Evolutionary conservation across 305 asterid species (phyloP).

Genomic region (Fraxinus greggii): DNA sequence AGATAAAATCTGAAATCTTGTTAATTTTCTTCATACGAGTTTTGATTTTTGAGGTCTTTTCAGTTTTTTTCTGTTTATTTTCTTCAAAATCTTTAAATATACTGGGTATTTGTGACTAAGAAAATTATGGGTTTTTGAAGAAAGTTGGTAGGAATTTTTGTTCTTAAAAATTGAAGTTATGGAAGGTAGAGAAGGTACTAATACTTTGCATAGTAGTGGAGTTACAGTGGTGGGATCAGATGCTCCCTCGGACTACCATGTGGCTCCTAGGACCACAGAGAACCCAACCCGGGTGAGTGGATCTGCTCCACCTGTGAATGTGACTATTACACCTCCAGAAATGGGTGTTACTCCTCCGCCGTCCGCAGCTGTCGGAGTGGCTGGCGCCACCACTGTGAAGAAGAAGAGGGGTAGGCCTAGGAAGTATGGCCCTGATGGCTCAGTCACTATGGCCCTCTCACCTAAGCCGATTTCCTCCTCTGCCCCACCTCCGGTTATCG

Average conservation of each 20-base stretch:
- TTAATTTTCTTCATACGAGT: constrained; percentile 28
- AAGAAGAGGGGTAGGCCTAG: constrained; percentile 91
- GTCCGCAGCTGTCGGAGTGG: constrained; percentile 27
- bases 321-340: constrained; percentile 26
- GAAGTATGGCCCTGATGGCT: constrained; percentile 79
- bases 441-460: constrained; percentile 48
- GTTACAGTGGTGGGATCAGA: constrained; percentile 89
- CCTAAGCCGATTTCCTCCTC: constrained; percentile 81
- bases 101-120: constrained; percentile 14
- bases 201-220: constrained; percentile 43
- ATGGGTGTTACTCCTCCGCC: constrained; percentile 34
- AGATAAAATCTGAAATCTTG: constrained; percentile 27
- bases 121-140: constrained; percentile 40
- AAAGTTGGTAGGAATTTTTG: not conserved
- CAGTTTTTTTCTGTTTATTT: not conserved
- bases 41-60: constrained; percentile 22
- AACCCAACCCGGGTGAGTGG: constrained; percentile 41
- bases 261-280: constrained; percentile 61
- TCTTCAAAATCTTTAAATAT: not conserved
- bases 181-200: constrained; percentile 53
- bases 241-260: constrained; percentile 78
- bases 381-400: constrained; percentile 35
- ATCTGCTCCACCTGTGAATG: constrained; percentile 38
- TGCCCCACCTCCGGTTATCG: constrained; percentile 80
- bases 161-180: constrained; percentile 22